Percentiles rank a stretch among this genome's conserved stretches.
These are phyloP conservation scores for Colletotrichum sp. DNA, from an alignment of 2,329 filamentous ascomycete species.

Conservation along the genomic window DNA sequence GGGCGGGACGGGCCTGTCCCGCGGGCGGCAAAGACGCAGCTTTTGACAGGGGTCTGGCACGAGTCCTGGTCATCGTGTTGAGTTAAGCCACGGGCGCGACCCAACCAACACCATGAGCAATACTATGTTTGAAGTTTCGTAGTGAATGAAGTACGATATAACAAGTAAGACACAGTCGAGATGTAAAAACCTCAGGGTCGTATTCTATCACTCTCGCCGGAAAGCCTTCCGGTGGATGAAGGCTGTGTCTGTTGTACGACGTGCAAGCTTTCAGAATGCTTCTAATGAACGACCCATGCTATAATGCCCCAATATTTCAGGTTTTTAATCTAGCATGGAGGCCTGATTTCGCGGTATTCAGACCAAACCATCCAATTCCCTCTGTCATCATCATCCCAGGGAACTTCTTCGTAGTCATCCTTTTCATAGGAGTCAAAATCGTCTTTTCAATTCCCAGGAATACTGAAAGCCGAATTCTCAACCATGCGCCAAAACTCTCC, in stretches of 20 bases:
- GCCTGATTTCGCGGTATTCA: background rate
- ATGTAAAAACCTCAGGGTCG: no score
- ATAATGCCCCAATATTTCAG: no score
- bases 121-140: no score
- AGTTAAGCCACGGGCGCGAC: background rate
- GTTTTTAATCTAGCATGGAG: background rate
- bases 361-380: background rate
- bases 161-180: no score
- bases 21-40: background rate
- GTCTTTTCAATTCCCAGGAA: conserved; percentile 1
- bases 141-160: no score
- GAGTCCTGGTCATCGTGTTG: background rate
- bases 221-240: no score
- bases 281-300: no score
- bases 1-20: background rate
- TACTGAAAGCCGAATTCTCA: background rate
- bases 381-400: background rate
- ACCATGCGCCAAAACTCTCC: conserved; percentile 1
- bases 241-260: no score
- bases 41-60: background rate
- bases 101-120: background rate
- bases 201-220: no score
- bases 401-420: background rate
- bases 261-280: no score
- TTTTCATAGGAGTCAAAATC: background rate